These are phyloP conservation scores for Didymella lethalis DNA, from an alignment of 2,329 filamentous ascomycete species.

Conservation along the genomic window DNA sequence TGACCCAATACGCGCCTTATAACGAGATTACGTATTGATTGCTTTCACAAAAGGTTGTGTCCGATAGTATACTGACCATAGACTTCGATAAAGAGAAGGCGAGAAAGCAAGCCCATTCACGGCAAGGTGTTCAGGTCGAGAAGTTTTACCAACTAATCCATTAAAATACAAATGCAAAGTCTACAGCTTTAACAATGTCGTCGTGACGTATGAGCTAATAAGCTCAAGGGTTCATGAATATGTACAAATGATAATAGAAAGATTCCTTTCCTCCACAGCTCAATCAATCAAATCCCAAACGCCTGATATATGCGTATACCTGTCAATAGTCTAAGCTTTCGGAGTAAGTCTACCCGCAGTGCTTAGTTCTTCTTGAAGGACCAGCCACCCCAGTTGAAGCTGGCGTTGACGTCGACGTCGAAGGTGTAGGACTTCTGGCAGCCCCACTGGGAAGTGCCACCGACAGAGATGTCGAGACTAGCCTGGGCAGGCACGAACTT, in stretches of 20 bases:
- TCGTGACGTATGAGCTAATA: slow-evolving; percentile 17
- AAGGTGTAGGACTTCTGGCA: slow-evolving; percentile 38
- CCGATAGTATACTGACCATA: neutral
- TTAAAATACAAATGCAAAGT: slow-evolving; percentile 8
- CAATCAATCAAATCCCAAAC: slow-evolving; percentile 10
- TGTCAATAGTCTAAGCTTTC: neutral
- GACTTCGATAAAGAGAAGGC: neutral
- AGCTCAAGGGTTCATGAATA: slow-evolving; percentile 22
- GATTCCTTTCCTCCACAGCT: neutral
- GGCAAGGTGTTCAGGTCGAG: neutral
- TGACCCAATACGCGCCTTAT: too few species aligned
- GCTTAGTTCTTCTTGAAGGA: slow-evolving; percentile 23
- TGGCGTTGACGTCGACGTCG: slow-evolving; percentile 33
- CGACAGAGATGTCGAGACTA: slow-evolving; percentile 30
- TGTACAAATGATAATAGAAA: slow-evolving; percentile 20
- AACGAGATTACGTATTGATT: too few species aligned
- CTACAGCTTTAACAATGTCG: slow-evolving; percentile 12
- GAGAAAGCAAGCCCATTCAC: neutral
- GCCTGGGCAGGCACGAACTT: slow-evolving; percentile 30
- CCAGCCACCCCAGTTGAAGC: slow-evolving; percentile 32
- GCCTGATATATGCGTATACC: slow-evolving; percentile 9
- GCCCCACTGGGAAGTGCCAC: slow-evolving; percentile 24
- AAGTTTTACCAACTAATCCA: slow-evolving; percentile 2
- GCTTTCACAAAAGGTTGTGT: too few species aligned
- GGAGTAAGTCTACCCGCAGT: neutral